phyloP scores from a whole-genome alignment of 23 red algal species.

The Gracilaria domingensis region DNA sequence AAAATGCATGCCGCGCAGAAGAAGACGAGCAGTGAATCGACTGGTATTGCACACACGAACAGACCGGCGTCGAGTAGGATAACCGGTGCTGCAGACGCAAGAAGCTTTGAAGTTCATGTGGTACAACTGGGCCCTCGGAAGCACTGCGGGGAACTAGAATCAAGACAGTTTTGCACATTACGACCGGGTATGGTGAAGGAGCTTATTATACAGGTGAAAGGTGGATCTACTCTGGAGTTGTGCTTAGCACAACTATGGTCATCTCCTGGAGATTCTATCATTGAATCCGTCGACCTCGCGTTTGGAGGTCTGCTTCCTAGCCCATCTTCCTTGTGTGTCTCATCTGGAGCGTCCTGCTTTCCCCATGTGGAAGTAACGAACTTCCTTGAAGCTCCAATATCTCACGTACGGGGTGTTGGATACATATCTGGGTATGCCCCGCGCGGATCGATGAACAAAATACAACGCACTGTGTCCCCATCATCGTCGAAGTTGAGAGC shows the following conservation, averaged over 20 bases:
- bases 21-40: not conserved
- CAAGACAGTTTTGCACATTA: slow-evolving; percentile 62
- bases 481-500: slow-evolving; percentile 14
- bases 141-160: slow-evolving; percentile 54
- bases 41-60: not conserved
- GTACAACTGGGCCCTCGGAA: slow-evolving; percentile 58
- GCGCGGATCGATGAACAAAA: slow-evolving; percentile 34
- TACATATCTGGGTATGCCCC: slow-evolving; percentile 57
- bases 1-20: not conserved
- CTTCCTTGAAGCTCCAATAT: slow-evolving; percentile 15
- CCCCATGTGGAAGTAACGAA: slow-evolving; percentile 51
- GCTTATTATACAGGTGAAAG: slow-evolving; percentile 48
- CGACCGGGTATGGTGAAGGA: slow-evolving; percentile 65
- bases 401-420: slow-evolving; percentile 28
- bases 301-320: slow-evolving; percentile 64
- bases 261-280: slow-evolving; percentile 49
- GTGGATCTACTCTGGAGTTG: slow-evolving; percentile 57
- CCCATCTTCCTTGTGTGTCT: slow-evolving; percentile 39
- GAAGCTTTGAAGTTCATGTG: slow-evolving; percentile 67
- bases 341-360: slow-evolving; percentile 65
- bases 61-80: not conserved
- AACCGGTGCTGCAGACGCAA: slow-evolving; percentile 34
- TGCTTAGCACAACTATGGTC: slow-evolving; percentile 72
- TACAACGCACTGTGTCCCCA: slow-evolving; percentile 40
- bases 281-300: slow-evolving; percentile 59